Conservation (phyloP, 495 filamentous ascomycete species). For the Neurospora tetraspora region DNA sequence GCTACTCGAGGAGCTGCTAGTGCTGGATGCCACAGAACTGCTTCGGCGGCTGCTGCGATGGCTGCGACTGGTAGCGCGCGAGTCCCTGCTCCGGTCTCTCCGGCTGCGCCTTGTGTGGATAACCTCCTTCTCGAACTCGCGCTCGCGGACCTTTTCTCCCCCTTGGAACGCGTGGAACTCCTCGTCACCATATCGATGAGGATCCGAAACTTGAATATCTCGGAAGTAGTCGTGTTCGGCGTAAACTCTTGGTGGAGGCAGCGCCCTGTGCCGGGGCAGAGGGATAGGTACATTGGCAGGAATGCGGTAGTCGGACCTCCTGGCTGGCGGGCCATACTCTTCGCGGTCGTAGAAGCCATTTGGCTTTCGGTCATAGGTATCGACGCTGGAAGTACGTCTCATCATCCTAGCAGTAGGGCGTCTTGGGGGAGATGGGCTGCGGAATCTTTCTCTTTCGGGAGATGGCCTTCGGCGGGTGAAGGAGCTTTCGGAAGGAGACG, state of each 20-base stretch:
- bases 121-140: conserved; percentile 40
- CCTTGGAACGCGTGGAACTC: conserved; percentile 43
- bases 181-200: conserved; percentile 57
- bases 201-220: conserved; percentile 60
- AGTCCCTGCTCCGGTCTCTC: conserved; percentile 26
- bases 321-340: conserved; percentile 33
- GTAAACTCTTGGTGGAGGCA: conserved; percentile 40
- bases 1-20: conserved; percentile 33
- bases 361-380: conserved; percentile 40
- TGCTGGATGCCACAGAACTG: conserved; percentile 28
- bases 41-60: conserved; percentile 22
- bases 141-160: conserved; percentile 30
- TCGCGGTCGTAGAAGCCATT: conserved; percentile 40
- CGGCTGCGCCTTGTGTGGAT: conserved; percentile 24
- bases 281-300: conserved; percentile 45
- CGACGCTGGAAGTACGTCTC: conserved; percentile 36
- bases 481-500: conserved; percentile 20
- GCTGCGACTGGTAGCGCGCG: not conserved
- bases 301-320: conserved; percentile 29
- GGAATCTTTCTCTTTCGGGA: conserved; percentile 24
- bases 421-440: conserved; percentile 28
- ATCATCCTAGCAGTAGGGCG: conserved; percentile 14
- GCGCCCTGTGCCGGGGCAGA: conserved; percentile 35
- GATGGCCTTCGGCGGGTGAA: conserved; percentile 21
- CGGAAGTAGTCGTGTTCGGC: conserved; percentile 40